phyloP scores from a whole-genome alignment of 177 flowering plant species.

The Tripterygium wilfordii region DNA sequence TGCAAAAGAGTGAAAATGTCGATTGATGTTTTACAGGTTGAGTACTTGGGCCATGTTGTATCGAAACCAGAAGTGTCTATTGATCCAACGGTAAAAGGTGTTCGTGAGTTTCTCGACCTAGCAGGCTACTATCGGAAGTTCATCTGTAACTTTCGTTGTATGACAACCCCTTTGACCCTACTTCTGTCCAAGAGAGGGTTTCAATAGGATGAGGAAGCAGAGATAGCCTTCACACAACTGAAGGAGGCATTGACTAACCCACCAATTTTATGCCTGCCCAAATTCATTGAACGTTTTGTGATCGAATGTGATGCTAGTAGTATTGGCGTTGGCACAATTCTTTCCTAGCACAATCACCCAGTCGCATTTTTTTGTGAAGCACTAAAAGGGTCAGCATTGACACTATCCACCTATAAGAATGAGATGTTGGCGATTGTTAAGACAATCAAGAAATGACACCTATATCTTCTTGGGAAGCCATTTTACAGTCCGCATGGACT shows the following conservation, averaged over 20 bases:
- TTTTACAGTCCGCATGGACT: too few relatives aligned
- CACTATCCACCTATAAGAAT: neutral
- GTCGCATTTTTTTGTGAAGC: neutral
- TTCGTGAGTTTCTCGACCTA: conserved; percentile 1
- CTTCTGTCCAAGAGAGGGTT: conserved; percentile 5
- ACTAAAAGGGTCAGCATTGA: too few relatives aligned
- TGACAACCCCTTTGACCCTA: neutral
- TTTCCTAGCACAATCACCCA: neutral
- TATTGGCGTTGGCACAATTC: neutral
- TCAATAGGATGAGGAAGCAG: neutral
- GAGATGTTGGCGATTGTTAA: too few relatives aligned
- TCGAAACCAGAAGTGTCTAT: too few relatives aligned
- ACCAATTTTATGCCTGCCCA: too few relatives aligned
- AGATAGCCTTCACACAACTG: neutral
- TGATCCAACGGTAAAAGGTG: neutral
- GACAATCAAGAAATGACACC: neutral
- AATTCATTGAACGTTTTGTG: too few relatives aligned
- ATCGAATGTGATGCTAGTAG: conserved; percentile 1
- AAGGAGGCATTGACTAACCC: neutral
- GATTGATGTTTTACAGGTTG: neutral
- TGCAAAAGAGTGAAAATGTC: neutral
- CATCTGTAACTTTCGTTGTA: neutral
- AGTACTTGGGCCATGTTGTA: neutral
- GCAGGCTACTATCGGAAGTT: conserved; percentile 8
- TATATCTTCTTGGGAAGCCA: too few relatives aligned